phyloP scores from a whole-genome alignment of 768 basidiomycete genomes.

The Lactarius psammicola region DNA sequence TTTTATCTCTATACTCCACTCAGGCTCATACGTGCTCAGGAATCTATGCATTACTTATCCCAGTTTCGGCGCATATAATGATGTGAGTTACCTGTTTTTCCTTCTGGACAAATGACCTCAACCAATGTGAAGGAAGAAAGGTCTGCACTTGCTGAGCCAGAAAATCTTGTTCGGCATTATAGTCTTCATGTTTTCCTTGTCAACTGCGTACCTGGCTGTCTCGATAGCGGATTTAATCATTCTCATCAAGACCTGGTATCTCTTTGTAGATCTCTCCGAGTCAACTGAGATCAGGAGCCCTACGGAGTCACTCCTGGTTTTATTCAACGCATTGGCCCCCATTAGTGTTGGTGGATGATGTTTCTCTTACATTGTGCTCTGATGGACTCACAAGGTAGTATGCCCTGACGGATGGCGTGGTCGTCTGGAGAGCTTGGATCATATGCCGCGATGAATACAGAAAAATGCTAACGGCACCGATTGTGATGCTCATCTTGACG shows the following conservation, averaged over 20 bases:
- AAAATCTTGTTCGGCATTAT: not conserved
- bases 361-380: no score
- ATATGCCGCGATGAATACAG: not conserved
- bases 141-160: not conserved
- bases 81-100: not conserved
- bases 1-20: not conserved
- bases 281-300: not conserved
- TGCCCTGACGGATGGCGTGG: not conserved
- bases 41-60: not conserved
- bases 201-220: not conserved
- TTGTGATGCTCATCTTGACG: not conserved
- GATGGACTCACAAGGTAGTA: not conserved
- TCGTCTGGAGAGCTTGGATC: conserved; percentile 3
- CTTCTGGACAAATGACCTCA: not conserved
- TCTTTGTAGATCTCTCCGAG: not conserved
- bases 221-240: not conserved
- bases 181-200: conserved; percentile 8
- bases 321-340: not conserved
- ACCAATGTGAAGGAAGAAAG: not conserved
- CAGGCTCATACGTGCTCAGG: not conserved
- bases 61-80: not conserved
- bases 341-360: not conserved
- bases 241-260: conserved; percentile 2
- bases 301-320: not conserved
- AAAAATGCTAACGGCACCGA: not conserved